A percentile compares a stretch with the other conserved stretches of the same genome.
These are phyloP conservation scores for Pythium brassicae DNA, from an alignment of 352 stramenopile genomes.

Conservation along the genomic window DNA sequence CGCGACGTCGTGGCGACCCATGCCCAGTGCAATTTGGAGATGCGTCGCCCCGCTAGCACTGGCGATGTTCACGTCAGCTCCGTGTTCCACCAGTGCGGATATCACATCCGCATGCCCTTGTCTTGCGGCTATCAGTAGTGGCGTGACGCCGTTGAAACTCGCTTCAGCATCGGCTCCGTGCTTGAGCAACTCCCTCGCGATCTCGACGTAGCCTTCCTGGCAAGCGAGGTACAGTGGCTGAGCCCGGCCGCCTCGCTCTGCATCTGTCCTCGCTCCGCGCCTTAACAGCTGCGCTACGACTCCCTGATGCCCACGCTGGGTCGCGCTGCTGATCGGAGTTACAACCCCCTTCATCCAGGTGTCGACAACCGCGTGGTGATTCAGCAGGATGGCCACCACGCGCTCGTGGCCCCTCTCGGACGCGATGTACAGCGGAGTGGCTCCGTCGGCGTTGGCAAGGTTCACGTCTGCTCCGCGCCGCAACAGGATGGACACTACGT, in stretches of 20 bases:
- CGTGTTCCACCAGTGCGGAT: not conserved
- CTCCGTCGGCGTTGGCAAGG: not conserved
- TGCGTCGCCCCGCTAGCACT: not conserved
- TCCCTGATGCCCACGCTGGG: too few relatives aligned
- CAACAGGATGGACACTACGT: not conserved
- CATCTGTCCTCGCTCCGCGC: too few relatives aligned
- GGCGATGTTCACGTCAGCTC: not conserved
- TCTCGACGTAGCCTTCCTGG: too few relatives aligned
- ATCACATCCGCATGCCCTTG: not conserved
- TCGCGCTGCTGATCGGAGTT: too few relatives aligned
- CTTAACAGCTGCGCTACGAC: too few relatives aligned
- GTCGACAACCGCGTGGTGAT: not conserved
- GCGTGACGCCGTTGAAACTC: not conserved
- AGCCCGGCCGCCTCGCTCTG: too few relatives aligned
- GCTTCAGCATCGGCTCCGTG: not conserved
- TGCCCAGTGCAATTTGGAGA: too few relatives aligned
- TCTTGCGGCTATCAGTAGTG: too few relatives aligned
- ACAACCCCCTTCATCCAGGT: too few relatives aligned
- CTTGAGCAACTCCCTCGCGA: not conserved
- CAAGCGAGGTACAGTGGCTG: too few relatives aligned
- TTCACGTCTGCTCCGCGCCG: not conserved
- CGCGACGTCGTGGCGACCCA: too few relatives aligned
- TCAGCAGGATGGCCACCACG: not conserved
- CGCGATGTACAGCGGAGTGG: not conserved
- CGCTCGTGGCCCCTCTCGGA: not conserved